Conservation (phyloP, 2,329 filamentous ascomycete genomes). For the Cercospora sp. region DNA sequence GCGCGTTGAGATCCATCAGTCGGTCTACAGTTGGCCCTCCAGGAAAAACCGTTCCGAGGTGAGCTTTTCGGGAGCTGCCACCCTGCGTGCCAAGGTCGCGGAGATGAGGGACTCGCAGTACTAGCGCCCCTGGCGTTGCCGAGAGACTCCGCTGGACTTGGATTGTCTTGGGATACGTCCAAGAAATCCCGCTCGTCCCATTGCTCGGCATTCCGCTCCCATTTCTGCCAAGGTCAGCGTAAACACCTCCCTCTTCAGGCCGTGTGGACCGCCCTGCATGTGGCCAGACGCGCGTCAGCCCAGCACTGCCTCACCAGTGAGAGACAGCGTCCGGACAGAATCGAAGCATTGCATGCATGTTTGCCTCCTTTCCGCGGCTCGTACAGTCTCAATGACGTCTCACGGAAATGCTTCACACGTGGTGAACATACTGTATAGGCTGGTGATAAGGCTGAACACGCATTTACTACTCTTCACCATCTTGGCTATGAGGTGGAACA, state of each 20-base stretch:
- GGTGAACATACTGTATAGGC: neutral
- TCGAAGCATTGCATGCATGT: neutral
- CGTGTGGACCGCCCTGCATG: neutral
- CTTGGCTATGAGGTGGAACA: neutral
- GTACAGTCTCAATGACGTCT: neutral
- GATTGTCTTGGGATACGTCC: slow-evolving; percentile 9
- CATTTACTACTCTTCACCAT: neutral
- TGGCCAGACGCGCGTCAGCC: slow-evolving; percentile 14
- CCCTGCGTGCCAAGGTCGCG: slow-evolving; percentile 12
- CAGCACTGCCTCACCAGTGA: slow-evolving; percentile 14
- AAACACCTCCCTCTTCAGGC: slow-evolving; percentile 1
- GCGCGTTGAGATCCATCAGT: neutral
- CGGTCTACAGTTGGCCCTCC: neutral
- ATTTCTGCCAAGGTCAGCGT: slow-evolving; percentile 6
- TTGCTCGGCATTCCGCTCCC: slow-evolving; percentile 19
- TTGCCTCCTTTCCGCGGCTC: neutral
- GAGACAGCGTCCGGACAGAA: neutral
- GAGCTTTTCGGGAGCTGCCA: neutral
- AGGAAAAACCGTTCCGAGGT: neutral
- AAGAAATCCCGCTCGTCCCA: slow-evolving; percentile 18
- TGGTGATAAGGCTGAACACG: neutral
- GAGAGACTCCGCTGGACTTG: slow-evolving; percentile 12
- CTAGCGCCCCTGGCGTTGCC: slow-evolving; percentile 9
- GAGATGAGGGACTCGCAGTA: slow-evolving; percentile 5
- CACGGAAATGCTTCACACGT: neutral